phyloP scores from a whole-genome alignment of 495 filamentous ascomycete genomes.

The Penicillium crystallinum region DNA sequence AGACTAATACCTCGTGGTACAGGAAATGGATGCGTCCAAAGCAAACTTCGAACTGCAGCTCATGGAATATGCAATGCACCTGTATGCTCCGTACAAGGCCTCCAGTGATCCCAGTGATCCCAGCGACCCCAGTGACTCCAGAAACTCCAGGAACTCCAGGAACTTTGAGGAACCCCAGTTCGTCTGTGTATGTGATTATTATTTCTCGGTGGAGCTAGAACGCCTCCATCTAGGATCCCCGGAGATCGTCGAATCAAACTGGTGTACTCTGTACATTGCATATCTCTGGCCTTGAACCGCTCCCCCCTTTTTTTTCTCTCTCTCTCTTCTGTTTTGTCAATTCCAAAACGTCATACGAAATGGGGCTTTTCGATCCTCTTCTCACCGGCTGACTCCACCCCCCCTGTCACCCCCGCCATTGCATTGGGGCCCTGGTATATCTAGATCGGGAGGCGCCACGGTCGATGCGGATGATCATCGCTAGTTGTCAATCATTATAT shows the following conservation, averaged over 20 bases:
- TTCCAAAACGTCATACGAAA: slow-evolving; percentile 19
- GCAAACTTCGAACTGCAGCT: neutral
- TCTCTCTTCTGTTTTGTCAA: neutral
- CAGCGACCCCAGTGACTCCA: no score
- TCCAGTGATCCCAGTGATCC: no score
- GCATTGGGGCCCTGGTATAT: slow-evolving; percentile 9
- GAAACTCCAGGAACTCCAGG: no score
- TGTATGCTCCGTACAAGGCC: slow-evolving; percentile 1
- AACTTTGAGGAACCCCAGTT: slow-evolving; percentile 5
- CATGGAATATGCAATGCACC: slow-evolving; percentile 5
- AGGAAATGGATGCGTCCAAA: slow-evolving; percentile 22
- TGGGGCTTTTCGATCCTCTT: slow-evolving; percentile 2
- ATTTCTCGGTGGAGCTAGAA: slow-evolving; percentile 8
- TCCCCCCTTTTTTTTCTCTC: neutral
- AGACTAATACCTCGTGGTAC: slow-evolving; percentile 8
- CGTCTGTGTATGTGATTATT: neutral
- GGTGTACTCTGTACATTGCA: neutral
- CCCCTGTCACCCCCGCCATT: slow-evolving; percentile 2
- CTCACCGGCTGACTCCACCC: slow-evolving; percentile 5
- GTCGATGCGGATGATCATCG: slow-evolving; percentile 19
- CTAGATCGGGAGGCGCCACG: slow-evolving; percentile 11
- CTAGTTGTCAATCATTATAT: slow-evolving; percentile 19
- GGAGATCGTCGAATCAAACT: slow-evolving; percentile 16
- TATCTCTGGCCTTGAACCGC: slow-evolving; percentile 21
- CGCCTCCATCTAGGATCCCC: slow-evolving; percentile 16